Conservation (phyloP, 106 monocot genomes). For the Dactylorhiza incarnata region DNA sequence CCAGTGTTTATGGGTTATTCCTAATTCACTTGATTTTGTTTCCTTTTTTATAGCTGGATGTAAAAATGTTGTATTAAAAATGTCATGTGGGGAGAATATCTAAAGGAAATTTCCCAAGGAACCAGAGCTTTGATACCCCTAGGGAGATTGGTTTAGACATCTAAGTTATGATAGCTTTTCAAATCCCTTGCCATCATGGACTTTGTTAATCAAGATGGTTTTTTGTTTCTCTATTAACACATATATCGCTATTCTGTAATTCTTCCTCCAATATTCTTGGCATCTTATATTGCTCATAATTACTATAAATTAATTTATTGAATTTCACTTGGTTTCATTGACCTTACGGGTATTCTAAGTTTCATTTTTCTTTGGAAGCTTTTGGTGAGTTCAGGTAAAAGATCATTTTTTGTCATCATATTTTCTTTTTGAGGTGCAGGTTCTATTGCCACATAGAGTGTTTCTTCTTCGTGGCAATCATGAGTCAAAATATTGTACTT, state of each 20-base stretch:
- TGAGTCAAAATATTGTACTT: constrained; percentile 94
- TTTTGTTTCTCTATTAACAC: neutral
- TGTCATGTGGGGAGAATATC: neutral
- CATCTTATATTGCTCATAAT: neutral
- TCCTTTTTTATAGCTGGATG: neutral
- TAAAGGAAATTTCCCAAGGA: neutral
- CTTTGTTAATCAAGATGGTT: neutral
- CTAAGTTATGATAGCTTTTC: neutral
- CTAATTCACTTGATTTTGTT: neutral
- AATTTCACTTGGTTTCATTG: neutral
- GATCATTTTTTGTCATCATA: neutral
- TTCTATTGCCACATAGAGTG: constrained; percentile 67
- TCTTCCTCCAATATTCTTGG: neutral
- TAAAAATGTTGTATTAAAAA: neutral
- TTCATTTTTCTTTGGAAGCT: neutral
- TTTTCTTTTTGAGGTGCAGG: constrained; percentile 32
- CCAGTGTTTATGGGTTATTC: neutral
- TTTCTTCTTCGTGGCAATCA: constrained; percentile 98
- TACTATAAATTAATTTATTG: neutral
- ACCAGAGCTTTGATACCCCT: neutral
- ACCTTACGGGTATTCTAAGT: neutral
- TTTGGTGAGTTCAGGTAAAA: neutral
- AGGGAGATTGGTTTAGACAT: neutral
- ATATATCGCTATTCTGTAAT: neutral
- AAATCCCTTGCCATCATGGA: neutral